Conservation (phyloP, 768 basidiomycete genomes). For the Leccinum boreale region DNA sequence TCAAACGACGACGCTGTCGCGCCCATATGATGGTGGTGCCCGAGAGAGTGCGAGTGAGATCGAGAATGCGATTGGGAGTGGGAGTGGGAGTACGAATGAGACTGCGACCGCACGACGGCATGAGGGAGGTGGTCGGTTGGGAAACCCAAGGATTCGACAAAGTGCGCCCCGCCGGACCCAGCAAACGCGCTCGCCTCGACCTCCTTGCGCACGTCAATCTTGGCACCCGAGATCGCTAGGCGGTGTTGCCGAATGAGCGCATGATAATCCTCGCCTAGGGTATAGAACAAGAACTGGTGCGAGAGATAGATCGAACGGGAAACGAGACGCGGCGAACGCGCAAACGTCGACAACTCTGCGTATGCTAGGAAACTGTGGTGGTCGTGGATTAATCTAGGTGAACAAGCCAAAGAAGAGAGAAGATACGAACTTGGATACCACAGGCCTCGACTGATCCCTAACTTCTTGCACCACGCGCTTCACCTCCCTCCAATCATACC, state of each 20-base stretch:
- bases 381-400: neutral
- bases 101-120: neutral
- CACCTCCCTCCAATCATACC: constrained; percentile 52
- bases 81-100: neutral
- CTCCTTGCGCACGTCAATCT: constrained; percentile 69
- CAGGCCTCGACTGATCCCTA: constrained; percentile 3
- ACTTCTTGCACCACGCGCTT: constrained; percentile 26
- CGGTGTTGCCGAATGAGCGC: constrained; percentile 67
- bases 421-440: constrained; percentile 14
- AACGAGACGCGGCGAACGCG: constrained; percentile 53
- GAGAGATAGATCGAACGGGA: constrained; percentile 79
- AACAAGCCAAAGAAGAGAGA: neutral
- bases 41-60: neutral
- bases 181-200: constrained; percentile 62
- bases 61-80: constrained; percentile 8
- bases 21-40: constrained; percentile 25
- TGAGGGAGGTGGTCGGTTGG: constrained; percentile 1
- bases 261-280: constrained; percentile 74
- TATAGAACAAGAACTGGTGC: constrained; percentile 81
- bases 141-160: constrained; percentile 21
- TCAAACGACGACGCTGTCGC: constrained; percentile 53
- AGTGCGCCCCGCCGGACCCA: constrained; percentile 19
- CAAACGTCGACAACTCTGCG: constrained; percentile 79
- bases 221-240: constrained; percentile 51
- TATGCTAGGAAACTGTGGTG: constrained; percentile 53